Evolutionary conservation across 2,329 filamentous ascomycete genomes (phyloP).

Genomic region (Colletotrichum magnum): DNA sequence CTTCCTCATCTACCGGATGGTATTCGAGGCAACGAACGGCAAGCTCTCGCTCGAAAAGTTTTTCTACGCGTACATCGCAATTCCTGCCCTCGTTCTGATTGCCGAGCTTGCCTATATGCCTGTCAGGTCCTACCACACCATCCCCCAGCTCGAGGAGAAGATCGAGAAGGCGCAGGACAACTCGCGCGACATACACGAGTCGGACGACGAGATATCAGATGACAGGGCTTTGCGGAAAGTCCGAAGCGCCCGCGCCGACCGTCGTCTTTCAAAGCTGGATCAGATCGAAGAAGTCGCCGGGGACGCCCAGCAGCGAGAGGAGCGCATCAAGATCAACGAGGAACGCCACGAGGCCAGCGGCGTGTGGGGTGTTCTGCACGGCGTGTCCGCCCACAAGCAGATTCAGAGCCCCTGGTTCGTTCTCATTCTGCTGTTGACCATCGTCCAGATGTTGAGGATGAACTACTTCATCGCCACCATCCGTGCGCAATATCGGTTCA

Average conservation of each 20-base stretch:
- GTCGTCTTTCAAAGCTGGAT: conserved; percentile 69
- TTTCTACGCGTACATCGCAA: conserved; percentile 56
- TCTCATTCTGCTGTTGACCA: conserved; percentile 76
- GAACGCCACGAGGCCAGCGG: conserved; percentile 72
- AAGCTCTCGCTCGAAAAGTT: conserved; percentile 54
- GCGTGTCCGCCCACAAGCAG: conserved; percentile 73
- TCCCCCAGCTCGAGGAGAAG: conserved; percentile 55
- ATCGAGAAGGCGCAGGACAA: conserved; percentile 55
- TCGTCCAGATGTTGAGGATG: conserved; percentile 75
- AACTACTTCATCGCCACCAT: conserved; percentile 80
- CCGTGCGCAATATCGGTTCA: conserved; percentile 77
- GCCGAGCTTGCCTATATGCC: conserved; percentile 59
- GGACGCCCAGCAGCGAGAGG: conserved; percentile 65
- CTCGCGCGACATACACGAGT: conserved; percentile 61
- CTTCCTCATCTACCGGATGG: conserved; percentile 80
- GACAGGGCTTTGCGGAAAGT: conserved; percentile 59
- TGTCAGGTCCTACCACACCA: conserved; percentile 54
- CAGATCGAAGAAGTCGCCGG: conserved; percentile 77
- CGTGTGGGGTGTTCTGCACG: conserved; percentile 82
- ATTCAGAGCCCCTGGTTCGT: conserved; percentile 80
- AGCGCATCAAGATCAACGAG: conserved; percentile 69
- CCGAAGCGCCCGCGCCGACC: conserved; percentile 59
- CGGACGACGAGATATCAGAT: conserved; percentile 68
- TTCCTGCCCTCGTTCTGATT: conserved; percentile 53
- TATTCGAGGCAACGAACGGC: conserved; percentile 72